Conservation (phyloP, 2,329 filamentous ascomycete species). For the Paracorniculantispora psalliotae region DNA sequence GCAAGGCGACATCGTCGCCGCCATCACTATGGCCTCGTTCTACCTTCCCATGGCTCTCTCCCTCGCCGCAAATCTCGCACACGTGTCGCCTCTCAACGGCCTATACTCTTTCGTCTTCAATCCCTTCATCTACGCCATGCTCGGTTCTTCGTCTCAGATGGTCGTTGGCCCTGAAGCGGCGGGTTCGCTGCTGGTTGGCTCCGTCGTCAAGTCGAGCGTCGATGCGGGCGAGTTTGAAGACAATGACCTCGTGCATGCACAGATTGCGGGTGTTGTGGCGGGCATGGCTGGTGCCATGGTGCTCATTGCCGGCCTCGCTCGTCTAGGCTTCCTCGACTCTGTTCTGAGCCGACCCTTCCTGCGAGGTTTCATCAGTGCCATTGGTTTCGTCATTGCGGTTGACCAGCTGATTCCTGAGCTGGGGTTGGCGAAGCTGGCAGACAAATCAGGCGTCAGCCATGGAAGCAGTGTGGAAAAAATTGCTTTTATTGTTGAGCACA, state of each 20-base stretch:
- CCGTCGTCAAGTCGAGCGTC: slow-evolving; percentile 74
- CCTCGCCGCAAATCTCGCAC: slow-evolving; percentile 84
- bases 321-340: slow-evolving; percentile 89
- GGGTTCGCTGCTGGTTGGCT: slow-evolving; percentile 83
- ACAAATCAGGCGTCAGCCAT: slow-evolving; percentile 63
- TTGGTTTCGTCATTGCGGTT: slow-evolving; percentile 92
- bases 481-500: slow-evolving; percentile 67
- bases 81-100: slow-evolving; percentile 89
- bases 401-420: slow-evolving; percentile 91
- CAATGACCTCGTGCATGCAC: slow-evolving; percentile 63
- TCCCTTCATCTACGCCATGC: slow-evolving; percentile 81
- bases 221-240: slow-evolving; percentile 62
- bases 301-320: slow-evolving; percentile 76
- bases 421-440: slow-evolving; percentile 65
- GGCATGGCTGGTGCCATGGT: slow-evolving; percentile 85
- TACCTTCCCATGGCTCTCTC: slow-evolving; percentile 97
- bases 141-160: slow-evolving; percentile 90
- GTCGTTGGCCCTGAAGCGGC: slow-evolving; percentile 93
- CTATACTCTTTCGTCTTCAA: slow-evolving; percentile 93
- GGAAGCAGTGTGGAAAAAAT: slow-evolving; percentile 85
- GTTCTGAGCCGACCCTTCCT: slow-evolving; percentile 90
- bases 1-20: slow-evolving; percentile 79
- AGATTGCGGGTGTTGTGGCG: slow-evolving; percentile 82
- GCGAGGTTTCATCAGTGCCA: slow-evolving; percentile 92
- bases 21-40: slow-evolving; percentile 95